These are phyloP conservation scores for Penicillium maclennaniae DNA, from an alignment of 495 filamentous ascomycete species.

Conservation along the genomic window DNA sequence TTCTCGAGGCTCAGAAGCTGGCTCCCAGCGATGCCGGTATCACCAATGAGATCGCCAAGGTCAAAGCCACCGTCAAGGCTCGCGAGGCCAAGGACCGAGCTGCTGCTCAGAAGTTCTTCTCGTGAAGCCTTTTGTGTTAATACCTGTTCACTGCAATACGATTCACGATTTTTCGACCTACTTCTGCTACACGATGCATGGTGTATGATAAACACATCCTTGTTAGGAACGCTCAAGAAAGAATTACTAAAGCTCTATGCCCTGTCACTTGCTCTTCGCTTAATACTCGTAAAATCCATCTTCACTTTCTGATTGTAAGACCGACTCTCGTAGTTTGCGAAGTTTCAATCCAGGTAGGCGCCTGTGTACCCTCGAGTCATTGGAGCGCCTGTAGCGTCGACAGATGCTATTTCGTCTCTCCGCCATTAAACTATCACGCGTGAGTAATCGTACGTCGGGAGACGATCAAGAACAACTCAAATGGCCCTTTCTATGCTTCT, in stretches of 20 bases:
- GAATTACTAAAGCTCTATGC: neutral
- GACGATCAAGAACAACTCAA: too few relatives aligned
- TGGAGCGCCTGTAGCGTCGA: neutral
- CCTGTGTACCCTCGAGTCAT: neutral
- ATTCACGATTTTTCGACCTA: slow-evolving; percentile 31
- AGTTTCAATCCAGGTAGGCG: neutral
- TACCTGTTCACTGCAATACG: slow-evolving; percentile 10
- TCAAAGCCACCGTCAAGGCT: slow-evolving; percentile 71
- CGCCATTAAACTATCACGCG: too few relatives aligned
- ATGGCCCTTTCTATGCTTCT: too few relatives aligned
- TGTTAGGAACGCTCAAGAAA: slow-evolving; percentile 5
- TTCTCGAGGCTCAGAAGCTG: slow-evolving; percentile 71
- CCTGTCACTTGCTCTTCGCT: neutral
- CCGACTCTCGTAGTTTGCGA: neutral
- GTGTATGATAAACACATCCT: slow-evolving; percentile 21
- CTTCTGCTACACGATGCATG: slow-evolving; percentile 12
- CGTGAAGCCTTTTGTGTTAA: slow-evolving; percentile 27
- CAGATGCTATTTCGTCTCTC: neutral
- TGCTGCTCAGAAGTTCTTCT: slow-evolving; percentile 85
- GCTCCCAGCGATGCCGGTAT: slow-evolving; percentile 76
- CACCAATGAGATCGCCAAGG: slow-evolving; percentile 63
- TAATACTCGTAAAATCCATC: neutral
- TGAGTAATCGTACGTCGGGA: too few relatives aligned
- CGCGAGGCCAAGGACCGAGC: slow-evolving; percentile 82
- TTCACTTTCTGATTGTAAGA: neutral